Percentiles rank a stretch among this genome's conserved stretches.
Evolutionary conservation across 2,329 filamentous ascomycete species (phyloP).

Genomic region (Escovopsis weberi): DNA sequence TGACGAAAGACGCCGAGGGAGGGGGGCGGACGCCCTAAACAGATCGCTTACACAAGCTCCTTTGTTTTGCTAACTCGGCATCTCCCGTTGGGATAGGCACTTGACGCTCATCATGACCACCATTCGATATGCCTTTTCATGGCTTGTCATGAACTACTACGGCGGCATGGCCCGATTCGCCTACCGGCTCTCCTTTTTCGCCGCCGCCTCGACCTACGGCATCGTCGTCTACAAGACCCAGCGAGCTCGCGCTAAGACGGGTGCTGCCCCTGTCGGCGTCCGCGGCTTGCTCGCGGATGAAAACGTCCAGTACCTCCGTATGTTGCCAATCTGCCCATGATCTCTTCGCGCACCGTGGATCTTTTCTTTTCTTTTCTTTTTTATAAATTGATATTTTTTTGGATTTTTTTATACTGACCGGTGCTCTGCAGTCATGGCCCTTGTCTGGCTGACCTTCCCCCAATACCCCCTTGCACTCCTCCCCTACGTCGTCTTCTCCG

Average conservation of each 20-base stretch:
- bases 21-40: too few relatives aligned
- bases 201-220: conserved; percentile 84
- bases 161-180: conserved; percentile 63
- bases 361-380: too few relatives aligned
- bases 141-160: conserved; percentile 78
- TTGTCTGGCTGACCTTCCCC: conserved; percentile 86
- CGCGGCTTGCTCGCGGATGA: conserved; percentile 67
- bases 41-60: too few relatives aligned
- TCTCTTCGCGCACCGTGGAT: background rate
- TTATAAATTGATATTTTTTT: too few relatives aligned
- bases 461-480: conserved; percentile 84
- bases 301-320: conserved; percentile 95
- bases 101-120: conserved; percentile 73
- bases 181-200: conserved; percentile 82
- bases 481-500: conserved; percentile 89
- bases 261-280: conserved; percentile 44
- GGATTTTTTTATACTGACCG: conserved; percentile 5
- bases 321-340: conserved; percentile 18
- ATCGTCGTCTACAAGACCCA: conserved; percentile 98
- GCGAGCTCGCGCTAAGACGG: conserved; percentile 66
- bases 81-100: conserved; percentile 42
- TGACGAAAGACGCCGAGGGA: background rate
- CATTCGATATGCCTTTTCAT: conserved; percentile 70
- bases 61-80: conserved; percentile 7
- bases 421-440: conserved; percentile 57